Evolutionary conservation across 2,329 filamentous ascomycete species (phyloP), one percentile per base, ranked within the genome.

Genomic region (Chalaropsis ovoidea): DNA sequence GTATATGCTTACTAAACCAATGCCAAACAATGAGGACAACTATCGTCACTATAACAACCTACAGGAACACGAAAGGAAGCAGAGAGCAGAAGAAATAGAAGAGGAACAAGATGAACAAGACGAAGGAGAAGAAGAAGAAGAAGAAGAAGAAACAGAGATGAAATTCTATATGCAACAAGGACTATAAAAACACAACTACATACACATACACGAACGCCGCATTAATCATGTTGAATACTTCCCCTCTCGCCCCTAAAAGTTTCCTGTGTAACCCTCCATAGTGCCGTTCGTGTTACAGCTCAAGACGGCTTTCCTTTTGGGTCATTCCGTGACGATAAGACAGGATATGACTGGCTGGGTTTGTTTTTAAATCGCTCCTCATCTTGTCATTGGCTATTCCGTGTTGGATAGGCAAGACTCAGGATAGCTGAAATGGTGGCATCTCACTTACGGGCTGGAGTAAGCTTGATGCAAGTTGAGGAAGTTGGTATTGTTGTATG

Each of bases 141-240:
- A 42, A 61, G 7, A 7, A 41, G 35, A 62, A 62, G 19, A 15
- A 42, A 43, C 39, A 42, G 24, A 15, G 19, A 62, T 31, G 6
- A 31, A 31, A 31, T 31, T 31, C 31, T 31, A 31, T 31, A 24
- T 43, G 7, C 7, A 61, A 42, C 35, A 47, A 61, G 19, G 31
- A 62, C 35, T 19, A 39, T 42, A 61, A 61, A 41, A 22, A 62
- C 11, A 62, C 13, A 35, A n/a, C n/a, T n/a, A n/a, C 17, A 54
- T 27, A 27, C 27, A 17, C 24, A 54, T 8, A 54, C n/a, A 39
- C 17, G 42, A 43, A 31, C 60, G 41, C 41, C 60, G 27, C 49
- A 54, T 54, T 5, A 27, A 62, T 62, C 24, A 62, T 62, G 60
- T 62, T 62, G 60, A 62, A 27, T 62, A 45, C 31, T 2, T 13